A percentile compares a stretch with the other conserved stretches of the same genome.
Conservation (phyloP, 2,329 filamentous ascomycete genomes). For the Myriosclerotinia scirpicola region DNA sequence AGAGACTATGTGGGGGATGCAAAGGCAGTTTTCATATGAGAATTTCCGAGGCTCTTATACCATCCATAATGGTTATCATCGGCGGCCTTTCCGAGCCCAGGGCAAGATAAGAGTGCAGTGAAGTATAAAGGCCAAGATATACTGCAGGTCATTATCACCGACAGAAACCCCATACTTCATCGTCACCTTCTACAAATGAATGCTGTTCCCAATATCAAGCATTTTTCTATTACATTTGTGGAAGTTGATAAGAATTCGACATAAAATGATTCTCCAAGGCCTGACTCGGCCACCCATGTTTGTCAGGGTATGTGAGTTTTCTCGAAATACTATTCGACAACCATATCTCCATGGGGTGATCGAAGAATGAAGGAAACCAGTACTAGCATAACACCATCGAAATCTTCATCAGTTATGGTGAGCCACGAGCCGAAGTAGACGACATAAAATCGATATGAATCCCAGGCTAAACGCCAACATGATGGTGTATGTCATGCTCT, state of each 20-base stretch:
- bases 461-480: constrained; percentile 21
- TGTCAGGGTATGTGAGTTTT: constrained; percentile 1
- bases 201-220: background rate
- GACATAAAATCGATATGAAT: background rate
- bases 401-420: background rate
- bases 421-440: constrained; percentile 5
- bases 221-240: constrained; percentile 11
- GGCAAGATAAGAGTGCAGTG: background rate
- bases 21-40: constrained; percentile 10
- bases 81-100: background rate
- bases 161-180: background rate
- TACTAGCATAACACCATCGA: constrained; percentile 13
- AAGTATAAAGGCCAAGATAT: constrained; percentile 1
- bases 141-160: constrained; percentile 3
- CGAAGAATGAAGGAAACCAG: constrained; percentile 3
- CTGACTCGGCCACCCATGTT: constrained; percentile 10
- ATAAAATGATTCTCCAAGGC: background rate
- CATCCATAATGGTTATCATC: background rate
- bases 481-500: background rate
- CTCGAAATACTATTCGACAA: constrained; percentile 16
- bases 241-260: constrained; percentile 17
- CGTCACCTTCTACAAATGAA: constrained; percentile 21
- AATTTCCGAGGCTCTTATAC: background rate
- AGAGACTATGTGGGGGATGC: background rate
- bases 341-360: background rate